These are phyloP conservation scores for Alternaria sp. DNA, from an alignment of 2,329 filamentous ascomycete species.

Conservation along the genomic window DNA sequence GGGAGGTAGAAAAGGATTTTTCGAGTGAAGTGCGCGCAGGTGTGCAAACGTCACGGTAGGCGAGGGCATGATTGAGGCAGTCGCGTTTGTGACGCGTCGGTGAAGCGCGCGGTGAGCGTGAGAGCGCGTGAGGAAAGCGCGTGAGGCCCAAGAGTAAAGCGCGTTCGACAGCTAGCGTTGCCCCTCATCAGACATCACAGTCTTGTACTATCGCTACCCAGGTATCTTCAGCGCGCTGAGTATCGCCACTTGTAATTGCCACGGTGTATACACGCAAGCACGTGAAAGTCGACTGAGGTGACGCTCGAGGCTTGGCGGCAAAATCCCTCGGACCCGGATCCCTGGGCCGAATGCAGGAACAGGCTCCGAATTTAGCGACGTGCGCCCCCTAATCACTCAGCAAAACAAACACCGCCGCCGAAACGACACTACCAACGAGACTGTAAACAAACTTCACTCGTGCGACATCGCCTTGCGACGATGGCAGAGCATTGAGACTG, in stretches of 20 bases:
- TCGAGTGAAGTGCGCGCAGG: neutral
- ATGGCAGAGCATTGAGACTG: neutral
- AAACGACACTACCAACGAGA: neutral
- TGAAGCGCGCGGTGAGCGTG: constrained; percentile 4
- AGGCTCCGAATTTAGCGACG: constrained; percentile 5
- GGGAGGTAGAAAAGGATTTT: neutral
- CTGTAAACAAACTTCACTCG: neutral
- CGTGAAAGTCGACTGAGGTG: neutral
- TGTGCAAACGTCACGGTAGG: constrained; percentile 2
- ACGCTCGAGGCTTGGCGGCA: constrained; percentile 5
- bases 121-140: constrained; percentile 12
- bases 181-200: neutral
- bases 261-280: neutral
- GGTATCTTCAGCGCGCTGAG: neutral
- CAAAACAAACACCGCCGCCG: neutral
- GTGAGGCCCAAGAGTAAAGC: constrained; percentile 15
- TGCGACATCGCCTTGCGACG: neutral
- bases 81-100: constrained; percentile 11
- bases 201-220: neutral
- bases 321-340: neutral
- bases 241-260: neutral
- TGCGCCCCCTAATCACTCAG: neutral
- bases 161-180: constrained; percentile 7
- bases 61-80: constrained; percentile 3
- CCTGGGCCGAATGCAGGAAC: constrained; percentile 13